These are phyloP conservation scores for Cenococcum geophilum DNA, from an alignment of 495 filamentous ascomycete species.

Conservation along the genomic window DNA sequence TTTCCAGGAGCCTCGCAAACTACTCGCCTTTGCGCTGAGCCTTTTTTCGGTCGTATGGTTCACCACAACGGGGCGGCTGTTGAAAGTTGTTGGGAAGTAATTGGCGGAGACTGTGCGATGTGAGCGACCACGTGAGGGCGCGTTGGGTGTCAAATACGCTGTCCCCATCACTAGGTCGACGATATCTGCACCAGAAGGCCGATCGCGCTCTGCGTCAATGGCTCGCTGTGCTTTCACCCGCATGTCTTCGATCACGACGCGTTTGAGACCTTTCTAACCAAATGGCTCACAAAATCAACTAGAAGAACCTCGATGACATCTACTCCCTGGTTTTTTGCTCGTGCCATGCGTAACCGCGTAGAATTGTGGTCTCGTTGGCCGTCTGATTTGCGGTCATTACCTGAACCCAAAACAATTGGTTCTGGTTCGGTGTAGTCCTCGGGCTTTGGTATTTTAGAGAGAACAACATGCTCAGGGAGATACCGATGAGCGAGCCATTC, in stretches of 20 bases:
- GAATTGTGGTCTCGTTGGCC: background rate
- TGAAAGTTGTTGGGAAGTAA: no score
- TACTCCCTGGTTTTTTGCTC: slow-evolving; percentile 5
- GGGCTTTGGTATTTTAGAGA: slow-evolving; percentile 16
- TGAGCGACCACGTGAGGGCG: no score
- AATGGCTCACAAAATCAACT: slow-evolving; percentile 4
- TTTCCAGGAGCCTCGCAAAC: no score
- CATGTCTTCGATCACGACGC: slow-evolving; percentile 6
- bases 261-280: slow-evolving; percentile 3
- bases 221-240: background rate
- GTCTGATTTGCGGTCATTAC: background rate
- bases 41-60: no score
- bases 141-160: background rate
- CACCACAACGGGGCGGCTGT: no score
- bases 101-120: no score
- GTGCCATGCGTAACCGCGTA: slow-evolving; percentile 3
- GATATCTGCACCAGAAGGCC: slow-evolving; percentile 3
- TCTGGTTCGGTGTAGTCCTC: slow-evolving; percentile 6
- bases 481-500: slow-evolving; percentile 29
- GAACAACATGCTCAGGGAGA: slow-evolving; percentile 26
- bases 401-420: background rate
- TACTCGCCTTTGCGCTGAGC: no score
- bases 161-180: slow-evolving; percentile 14
- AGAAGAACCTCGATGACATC: slow-evolving; percentile 26
- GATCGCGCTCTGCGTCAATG: slow-evolving; percentile 5